Percentiles rank a stretch among this genome's conserved stretches.
Conservation (phyloP, 345 rosid genomes). For the Capsella bursapastoris region DNA sequence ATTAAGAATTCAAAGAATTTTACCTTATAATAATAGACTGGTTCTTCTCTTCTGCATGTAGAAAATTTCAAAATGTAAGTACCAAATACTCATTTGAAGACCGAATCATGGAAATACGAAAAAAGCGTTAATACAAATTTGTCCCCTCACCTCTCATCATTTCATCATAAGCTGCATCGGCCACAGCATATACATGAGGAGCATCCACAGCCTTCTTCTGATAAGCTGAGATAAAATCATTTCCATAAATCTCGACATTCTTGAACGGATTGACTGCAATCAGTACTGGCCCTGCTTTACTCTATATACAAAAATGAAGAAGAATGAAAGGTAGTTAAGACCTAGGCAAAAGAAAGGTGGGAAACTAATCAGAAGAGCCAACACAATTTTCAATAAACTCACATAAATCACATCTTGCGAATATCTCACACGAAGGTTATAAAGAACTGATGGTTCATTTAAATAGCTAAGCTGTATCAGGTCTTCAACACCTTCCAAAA, state of each 20-base stretch:
- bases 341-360: conserved; percentile 8
- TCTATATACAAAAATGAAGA: conserved; percentile 50
- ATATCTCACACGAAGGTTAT: conserved; percentile 83
- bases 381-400: conserved; percentile 45
- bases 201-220: conserved; percentile 61
- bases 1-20: conserved; percentile 6
- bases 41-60: conserved; percentile 71
- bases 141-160: conserved; percentile 88
- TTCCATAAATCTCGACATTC: conserved; percentile 66
- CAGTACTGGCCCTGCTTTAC: conserved; percentile 93
- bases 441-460: conserved; percentile 93
- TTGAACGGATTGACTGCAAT: conserved; percentile 92
- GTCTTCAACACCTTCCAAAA: conserved; percentile 85
- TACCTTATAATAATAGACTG: conserved; percentile 98
- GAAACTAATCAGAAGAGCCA: conserved; percentile 13
- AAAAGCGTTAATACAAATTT: conserved; percentile 6
- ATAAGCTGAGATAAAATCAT: conserved; percentile 59
- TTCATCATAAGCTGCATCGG: conserved; percentile 80
- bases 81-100: conserved; percentile 23
- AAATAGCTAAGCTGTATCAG: conserved; percentile 92
- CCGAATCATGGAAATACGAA: conserved; percentile 20
- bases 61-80: conserved; percentile 36
- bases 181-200: conserved; percentile 86
- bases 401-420: conserved; percentile 84
- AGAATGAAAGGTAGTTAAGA: conserved; percentile 30